Percentiles rank a stretch among this genome's conserved stretches.
phyloP scores from a whole-genome alignment of 1,284 basidiomycete genomes.

The Malassezia cuniculi region DNA sequence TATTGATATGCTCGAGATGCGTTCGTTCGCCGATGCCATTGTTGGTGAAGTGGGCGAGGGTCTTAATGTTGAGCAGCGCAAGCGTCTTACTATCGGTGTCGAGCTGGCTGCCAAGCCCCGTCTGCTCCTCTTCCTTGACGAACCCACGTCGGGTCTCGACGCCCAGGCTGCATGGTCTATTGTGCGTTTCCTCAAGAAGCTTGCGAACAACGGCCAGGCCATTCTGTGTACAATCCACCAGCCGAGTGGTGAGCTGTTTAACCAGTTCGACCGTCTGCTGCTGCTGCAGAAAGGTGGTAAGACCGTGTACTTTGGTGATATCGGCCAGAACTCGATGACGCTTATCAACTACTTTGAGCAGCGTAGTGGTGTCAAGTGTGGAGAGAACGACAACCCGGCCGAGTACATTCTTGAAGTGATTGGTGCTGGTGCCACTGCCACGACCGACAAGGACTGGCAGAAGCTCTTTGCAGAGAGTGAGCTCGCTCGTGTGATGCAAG shows the following conservation, averaged over 20 bases:
- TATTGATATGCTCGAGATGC: slow-evolving; percentile 31
- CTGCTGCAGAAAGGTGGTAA: slow-evolving; percentile 32
- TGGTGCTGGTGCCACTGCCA: slow-evolving; percentile 31
- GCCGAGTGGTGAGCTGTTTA: slow-evolving; percentile 37
- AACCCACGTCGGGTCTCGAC: slow-evolving; percentile 36
- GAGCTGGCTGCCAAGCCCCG: slow-evolving; percentile 34
- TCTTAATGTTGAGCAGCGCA: slow-evolving; percentile 33
- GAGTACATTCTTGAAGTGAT: slow-evolving; percentile 41
- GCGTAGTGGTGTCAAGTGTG: slow-evolving; percentile 51
- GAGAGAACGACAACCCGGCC: slow-evolving; percentile 25
- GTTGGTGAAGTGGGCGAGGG: slow-evolving; percentile 26
- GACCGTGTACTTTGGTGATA: slow-evolving; percentile 54
- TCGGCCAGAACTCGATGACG: slow-evolving; percentile 53
- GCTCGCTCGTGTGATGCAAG: slow-evolving; percentile 16
- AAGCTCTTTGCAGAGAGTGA: slow-evolving; percentile 25
- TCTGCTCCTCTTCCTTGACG: slow-evolving; percentile 37
- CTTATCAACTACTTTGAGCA: slow-evolving; percentile 60
- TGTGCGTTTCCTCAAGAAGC: slow-evolving; percentile 40
- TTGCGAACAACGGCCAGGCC: slow-evolving; percentile 38
- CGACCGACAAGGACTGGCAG: slow-evolving; percentile 34
- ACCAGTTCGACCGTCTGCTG: slow-evolving; percentile 29
- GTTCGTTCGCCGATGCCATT: slow-evolving; percentile 27
- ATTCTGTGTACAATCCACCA: slow-evolving; percentile 47
- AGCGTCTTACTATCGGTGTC: slow-evolving; percentile 33
- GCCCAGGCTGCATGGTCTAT: slow-evolving; percentile 28